Percentiles rank a stretch among this genome's conserved stretches.
Conservation (phyloP, 345 rosid species). For the Pistacia vera region DNA sequence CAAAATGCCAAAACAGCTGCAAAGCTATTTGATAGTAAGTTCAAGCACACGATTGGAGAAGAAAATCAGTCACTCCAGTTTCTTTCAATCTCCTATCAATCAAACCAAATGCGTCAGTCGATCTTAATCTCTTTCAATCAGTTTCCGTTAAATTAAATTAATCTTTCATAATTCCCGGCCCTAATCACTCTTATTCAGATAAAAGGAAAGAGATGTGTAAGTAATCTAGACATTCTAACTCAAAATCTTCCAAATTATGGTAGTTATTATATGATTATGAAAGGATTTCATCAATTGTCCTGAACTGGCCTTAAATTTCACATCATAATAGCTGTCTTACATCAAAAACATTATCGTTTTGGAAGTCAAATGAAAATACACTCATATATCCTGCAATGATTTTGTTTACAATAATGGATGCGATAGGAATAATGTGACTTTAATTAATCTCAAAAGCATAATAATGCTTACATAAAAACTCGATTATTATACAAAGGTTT, state of each 20-base stretch:
- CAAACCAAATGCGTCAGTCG: background rate
- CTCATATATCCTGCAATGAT: background rate
- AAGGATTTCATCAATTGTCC: constrained; percentile 6
- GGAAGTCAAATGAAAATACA: background rate
- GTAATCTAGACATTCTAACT: constrained; percentile 5
- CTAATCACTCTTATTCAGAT: constrained; percentile 3
- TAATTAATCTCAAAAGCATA: too few species aligned
- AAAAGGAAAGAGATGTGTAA: background rate
- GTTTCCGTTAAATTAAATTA: background rate
- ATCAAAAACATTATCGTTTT: background rate
- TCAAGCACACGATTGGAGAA: background rate
- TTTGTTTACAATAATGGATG: background rate
- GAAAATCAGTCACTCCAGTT: constrained; percentile 6
- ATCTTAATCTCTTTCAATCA: background rate
- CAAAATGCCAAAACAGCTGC: constrained; percentile 3
- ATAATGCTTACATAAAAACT: too few species aligned
- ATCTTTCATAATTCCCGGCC: background rate
- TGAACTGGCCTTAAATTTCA: background rate
- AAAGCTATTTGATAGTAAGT: background rate
- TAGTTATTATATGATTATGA: constrained; percentile 14
- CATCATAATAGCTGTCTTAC: constrained; percentile 10
- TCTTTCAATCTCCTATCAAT: background rate
- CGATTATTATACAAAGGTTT: too few species aligned
- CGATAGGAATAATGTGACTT: background rate
- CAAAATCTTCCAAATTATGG: constrained; percentile 9